These are phyloP conservation scores for Macaranga tanarius DNA, from an alignment of 441 rosid genomes.

Conservation along the genomic window DNA sequence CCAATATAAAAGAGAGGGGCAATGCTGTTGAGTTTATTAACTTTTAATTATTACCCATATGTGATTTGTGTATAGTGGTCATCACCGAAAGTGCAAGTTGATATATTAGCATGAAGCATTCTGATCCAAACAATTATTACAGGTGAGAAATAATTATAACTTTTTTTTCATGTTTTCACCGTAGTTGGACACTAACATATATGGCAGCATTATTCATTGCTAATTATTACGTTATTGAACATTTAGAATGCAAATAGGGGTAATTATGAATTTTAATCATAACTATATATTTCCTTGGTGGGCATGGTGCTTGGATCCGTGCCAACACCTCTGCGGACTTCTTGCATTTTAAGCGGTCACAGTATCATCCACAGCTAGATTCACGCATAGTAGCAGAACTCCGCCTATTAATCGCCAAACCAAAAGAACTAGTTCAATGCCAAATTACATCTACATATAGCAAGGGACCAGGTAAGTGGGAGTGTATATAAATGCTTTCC, in stretches of 20 bases:
- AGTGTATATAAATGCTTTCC: too few species aligned
- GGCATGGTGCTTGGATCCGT: constrained; percentile 4
- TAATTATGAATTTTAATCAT: constrained; percentile 8
- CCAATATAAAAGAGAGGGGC: too few species aligned
- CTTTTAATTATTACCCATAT: neutral
- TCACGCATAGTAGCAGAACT: neutral
- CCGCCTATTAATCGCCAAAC: neutral
- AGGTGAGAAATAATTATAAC: neutral
- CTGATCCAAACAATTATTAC: neutral
- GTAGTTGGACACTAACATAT: neutral
- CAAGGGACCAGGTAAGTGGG: too few species aligned
- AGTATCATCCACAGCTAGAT: neutral
- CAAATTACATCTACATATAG: too few species aligned
- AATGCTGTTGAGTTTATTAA: neutral
- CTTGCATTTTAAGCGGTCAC: neutral
- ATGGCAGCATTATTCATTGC: neutral
- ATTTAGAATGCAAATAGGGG: neutral
- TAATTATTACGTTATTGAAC: constrained; percentile 6
- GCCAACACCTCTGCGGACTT: neutral
- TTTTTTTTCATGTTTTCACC: neutral
- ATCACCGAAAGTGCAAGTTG: neutral
- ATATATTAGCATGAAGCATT: neutral
- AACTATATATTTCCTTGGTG: constrained; percentile 12
- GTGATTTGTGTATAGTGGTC: neutral
- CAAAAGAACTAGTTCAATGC: neutral